Conservation (phyloP, 1,139 yeast genomes). For the Yamadazyma friedrichii region DNA sequence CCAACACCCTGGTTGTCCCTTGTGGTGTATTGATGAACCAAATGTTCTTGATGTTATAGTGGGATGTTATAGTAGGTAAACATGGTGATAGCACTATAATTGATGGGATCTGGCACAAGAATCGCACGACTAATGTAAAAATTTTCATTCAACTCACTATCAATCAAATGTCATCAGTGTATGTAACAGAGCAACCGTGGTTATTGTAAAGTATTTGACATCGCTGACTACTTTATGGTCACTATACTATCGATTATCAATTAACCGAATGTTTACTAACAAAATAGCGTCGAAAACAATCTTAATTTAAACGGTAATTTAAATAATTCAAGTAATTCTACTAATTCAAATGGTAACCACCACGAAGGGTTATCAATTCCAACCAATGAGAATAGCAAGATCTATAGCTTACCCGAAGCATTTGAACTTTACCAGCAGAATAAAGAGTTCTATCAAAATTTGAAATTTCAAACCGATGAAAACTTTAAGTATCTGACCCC, state of each 20-base stretch:
- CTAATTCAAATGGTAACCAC: neutral
- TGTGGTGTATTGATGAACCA: no score
- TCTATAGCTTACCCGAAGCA: conserved; percentile 53
- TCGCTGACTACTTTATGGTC: no score
- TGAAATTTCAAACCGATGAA: neutral
- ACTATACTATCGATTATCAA: no score
- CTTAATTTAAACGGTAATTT: conserved; percentile 1
- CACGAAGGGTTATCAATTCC: conserved; percentile 26
- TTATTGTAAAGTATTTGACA: no score
- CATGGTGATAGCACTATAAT: no score
- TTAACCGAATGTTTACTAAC: conserved; percentile 5
- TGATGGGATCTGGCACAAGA: neutral
- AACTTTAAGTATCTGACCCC: conserved; percentile 2
- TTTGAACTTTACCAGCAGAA: conserved; percentile 52
- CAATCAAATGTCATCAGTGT: conserved; percentile 4
- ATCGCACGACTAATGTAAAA: conserved; percentile 5
- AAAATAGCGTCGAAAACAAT: conserved; percentile 5
- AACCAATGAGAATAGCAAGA: conserved; percentile 35
- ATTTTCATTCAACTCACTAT: conserved; percentile 2
- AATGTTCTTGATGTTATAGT: no score
- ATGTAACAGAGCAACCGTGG: neutral
- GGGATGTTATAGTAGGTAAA: no score
- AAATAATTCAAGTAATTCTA: neutral
- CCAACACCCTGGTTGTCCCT: no score
- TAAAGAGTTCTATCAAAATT: conserved; percentile 20